phyloP scores from a whole-genome alignment of 345 rosid genomes.

The Noccaea caerulescens region DNA sequence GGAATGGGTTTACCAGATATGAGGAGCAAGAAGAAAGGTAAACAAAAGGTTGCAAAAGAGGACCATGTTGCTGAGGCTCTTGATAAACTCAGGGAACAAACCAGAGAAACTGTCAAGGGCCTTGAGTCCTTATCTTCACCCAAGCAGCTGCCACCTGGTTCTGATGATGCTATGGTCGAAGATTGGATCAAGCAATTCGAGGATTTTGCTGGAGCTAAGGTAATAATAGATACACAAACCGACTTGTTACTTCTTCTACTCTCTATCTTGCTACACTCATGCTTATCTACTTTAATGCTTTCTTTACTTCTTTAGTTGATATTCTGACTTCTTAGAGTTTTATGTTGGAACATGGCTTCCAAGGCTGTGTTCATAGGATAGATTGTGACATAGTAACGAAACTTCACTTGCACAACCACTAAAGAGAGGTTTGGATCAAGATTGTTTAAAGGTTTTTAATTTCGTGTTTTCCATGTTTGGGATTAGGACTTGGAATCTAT shows the following conservation, averaged over 20 bases:
- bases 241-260: not conserved
- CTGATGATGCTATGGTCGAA: conserved; percentile 83
- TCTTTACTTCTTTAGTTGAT: too few species aligned
- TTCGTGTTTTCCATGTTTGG: not conserved
- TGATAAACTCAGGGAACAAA: conserved; percentile 81
- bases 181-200: conserved; percentile 98
- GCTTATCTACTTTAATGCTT: not conserved
- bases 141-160: conserved; percentile 39
- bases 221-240: conserved; percentile 16
- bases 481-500: conserved; percentile 88
- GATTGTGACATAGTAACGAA: not conserved
- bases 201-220: conserved; percentile 88
- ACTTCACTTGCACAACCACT: not conserved
- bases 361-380: not conserved
- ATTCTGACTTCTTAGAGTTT: not conserved
- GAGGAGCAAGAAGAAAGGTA: conserved; percentile 80
- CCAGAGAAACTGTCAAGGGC: conserved; percentile 83
- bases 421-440: not conserved
- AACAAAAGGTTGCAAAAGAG: conserved; percentile 65
- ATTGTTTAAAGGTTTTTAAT: not conserved
- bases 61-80: conserved; percentile 84
- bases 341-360: not conserved
- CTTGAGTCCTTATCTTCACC: conserved; percentile 72
- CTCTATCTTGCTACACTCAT: not conserved
- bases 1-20: conserved; percentile 96